These are phyloP conservation scores for Acanthamoeba rhysodes DNA, from an alignment of 208 protist species.

Conservation along the genomic window DNA sequence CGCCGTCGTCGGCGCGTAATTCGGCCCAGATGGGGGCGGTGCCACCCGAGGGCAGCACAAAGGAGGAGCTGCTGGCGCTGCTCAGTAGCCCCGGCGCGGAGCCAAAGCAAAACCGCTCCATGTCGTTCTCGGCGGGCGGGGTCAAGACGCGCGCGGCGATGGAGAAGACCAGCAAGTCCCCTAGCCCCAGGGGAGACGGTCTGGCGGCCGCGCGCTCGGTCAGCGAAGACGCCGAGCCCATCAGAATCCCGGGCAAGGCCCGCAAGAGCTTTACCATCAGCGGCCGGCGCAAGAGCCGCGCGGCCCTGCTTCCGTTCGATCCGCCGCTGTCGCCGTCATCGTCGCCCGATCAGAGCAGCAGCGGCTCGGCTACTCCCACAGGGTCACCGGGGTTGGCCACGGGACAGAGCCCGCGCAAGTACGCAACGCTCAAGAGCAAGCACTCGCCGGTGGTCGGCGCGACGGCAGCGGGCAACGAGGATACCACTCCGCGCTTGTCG, in stretches of 20 bases:
- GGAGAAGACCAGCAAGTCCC: neutral
- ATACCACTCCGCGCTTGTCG: neutral
- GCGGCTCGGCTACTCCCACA: neutral
- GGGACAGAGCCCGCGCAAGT: neutral
- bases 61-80: neutral
- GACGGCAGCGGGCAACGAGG: neutral
- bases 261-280: slow-evolving; percentile 52
- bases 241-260: neutral
- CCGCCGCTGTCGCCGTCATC: neutral
- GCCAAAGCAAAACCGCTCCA: neutral
- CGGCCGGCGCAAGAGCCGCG: slow-evolving; percentile 6
- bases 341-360: neutral
- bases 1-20: slow-evolving; percentile 40
- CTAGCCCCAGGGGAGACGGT: neutral
- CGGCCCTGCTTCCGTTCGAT: slow-evolving; percentile 7
- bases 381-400: neutral
- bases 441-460: neutral
- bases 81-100: neutral
- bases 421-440: neutral
- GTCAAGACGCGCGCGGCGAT: neutral
- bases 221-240: neutral
- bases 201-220: neutral
- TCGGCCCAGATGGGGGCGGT: slow-evolving; percentile 1
- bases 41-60: neutral
- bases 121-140: neutral